A percentile compares a stretch with the other conserved stretches of the same genome.
Conservation (phyloP, 352 stramenopile genomes). For the Albugo laibachii region DNA sequence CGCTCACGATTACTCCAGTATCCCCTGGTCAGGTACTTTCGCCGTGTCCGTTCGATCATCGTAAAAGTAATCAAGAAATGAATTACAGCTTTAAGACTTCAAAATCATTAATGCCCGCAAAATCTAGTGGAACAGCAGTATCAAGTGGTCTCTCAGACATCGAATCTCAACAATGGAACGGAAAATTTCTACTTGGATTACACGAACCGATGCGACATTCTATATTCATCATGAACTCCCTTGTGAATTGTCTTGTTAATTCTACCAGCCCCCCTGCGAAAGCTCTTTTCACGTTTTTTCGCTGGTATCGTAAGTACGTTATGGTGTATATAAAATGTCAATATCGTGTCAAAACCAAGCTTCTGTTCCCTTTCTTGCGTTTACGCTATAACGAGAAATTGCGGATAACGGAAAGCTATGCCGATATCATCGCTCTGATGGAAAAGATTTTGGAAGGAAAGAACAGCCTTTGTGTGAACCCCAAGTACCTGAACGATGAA, state of each 20-base stretch:
- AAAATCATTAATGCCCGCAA: too few relatives aligned
- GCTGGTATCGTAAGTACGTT: conserved; percentile 63
- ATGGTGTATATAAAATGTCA: conserved; percentile 53
- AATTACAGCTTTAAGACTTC: too few relatives aligned
- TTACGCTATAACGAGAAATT: conserved; percentile 31
- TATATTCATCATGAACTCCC: conserved; percentile 65
- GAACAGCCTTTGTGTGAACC: conserved; percentile 15
- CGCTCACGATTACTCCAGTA: too few relatives aligned
- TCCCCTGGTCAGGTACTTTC: too few relatives aligned
- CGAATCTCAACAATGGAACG: conserved; percentile 17
- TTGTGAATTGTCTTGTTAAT: conserved; percentile 27
- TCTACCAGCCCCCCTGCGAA: conserved; percentile 16
- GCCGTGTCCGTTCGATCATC: too few relatives aligned
- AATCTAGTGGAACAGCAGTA: too few relatives aligned
- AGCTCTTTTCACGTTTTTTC: conserved; percentile 54
- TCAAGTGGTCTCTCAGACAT: too few relatives aligned
- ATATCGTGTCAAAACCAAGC: conserved; percentile 36
- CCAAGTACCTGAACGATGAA: conserved; percentile 17
- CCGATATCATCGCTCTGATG: conserved; percentile 31
- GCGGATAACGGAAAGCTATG: conserved; percentile 19
- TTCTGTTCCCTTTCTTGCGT: conserved; percentile 33
- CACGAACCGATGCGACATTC: conserved; percentile 64
- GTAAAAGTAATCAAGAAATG: too few relatives aligned
- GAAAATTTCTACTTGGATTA: conserved; percentile 46
- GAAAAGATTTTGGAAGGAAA: conserved; percentile 12